phyloP scores from a whole-genome alignment of 2,329 filamentous ascomycete species.

The Diaporthe nobilis region DNA sequence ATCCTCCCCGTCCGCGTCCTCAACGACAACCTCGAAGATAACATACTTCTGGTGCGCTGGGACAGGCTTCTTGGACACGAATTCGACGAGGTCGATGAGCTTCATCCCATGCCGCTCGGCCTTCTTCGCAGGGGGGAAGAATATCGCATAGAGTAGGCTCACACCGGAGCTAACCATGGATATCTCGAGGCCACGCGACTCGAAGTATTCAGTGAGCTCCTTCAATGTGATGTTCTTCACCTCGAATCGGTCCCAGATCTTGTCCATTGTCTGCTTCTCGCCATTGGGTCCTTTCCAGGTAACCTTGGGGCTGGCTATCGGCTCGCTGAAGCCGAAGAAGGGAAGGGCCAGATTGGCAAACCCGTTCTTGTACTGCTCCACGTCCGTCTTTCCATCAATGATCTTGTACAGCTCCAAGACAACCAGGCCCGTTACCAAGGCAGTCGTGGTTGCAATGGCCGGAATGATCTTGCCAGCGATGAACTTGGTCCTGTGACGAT shows the following conservation, averaged over 20 bases:
- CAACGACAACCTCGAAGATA: conserved; percentile 95
- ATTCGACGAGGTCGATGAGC: conserved; percentile 89
- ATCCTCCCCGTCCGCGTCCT: conserved; percentile 90
- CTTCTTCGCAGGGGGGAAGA: conserved; percentile 84
- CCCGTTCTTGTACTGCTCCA: conserved; percentile 99
- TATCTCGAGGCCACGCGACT: conserved; percentile 83
- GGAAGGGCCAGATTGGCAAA: conserved; percentile 97
- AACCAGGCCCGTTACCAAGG: conserved; percentile 93
- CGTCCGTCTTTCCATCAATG: conserved; percentile 93
- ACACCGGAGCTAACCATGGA: conserved; percentile 98
- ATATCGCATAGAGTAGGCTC: conserved; percentile 92
- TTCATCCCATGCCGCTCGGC: conserved; percentile 88
- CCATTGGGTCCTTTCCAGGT: conserved; percentile 85
- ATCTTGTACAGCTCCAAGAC: conserved; percentile 96
- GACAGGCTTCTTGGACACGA: conserved; percentile 91
- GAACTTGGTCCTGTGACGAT: conserved; percentile 98
- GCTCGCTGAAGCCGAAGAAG: conserved; percentile 99
- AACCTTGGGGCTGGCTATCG: conserved; percentile 93
- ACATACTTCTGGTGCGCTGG: conserved; percentile 94
- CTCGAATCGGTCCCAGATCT: conserved; percentile 98
- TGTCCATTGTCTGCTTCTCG: conserved; percentile 84
- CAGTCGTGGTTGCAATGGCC: conserved; percentile 97
- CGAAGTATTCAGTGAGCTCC: conserved; percentile 87
- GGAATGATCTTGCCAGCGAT: conserved; percentile 99
- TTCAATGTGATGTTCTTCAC: conserved; percentile 86